Base-by-base conservation (phyloP, 768 basidiomycete genomes). In the Boletus fagicola region DNA sequence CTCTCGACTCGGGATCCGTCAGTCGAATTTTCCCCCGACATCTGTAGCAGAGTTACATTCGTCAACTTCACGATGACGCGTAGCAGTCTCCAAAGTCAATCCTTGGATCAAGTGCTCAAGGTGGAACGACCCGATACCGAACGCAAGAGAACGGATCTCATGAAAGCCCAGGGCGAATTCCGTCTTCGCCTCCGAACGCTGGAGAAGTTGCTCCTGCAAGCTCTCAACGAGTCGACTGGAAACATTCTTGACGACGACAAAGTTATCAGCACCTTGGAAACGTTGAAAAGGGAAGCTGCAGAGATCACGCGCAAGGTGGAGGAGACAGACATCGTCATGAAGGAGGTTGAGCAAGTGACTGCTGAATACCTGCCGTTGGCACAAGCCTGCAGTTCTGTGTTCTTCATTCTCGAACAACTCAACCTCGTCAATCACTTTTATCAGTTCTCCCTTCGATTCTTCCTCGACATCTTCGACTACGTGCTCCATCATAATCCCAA, bases 81-180 rank as follows among this genome's bases (percentile, higher is more conserved):
- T 57, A 94, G 94, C 72, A 98, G 96, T 81, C 81, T 99, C 40
- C 97, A 98, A 72, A 98, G 94, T 64, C 97, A 99, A 74, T 96
- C 96, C 0, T 81, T 99, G 49, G 94, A 98, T 69, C 94, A 97
- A 72, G 94, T 98, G 6, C 83, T 99, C 64, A 95, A 96, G 67
- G 93, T 94, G 47, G 97, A 99, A 72, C 86, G 97, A 6, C 95
- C 97, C 0, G 97, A 98, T 64, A 94, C 94, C 2, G 96, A 99
- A 71, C 83, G 87, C 68, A 97, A 94, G 76, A 80, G 97, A 48
- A 94, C 94, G 22, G 97, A 98, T 67, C 81, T 99, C 56, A 92
- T 98, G 86, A 98, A 97, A 75, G 86, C 97, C 24, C 97, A 99
- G 75, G 97, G 97, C 36, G 96, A 98, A 77, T 98, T 98, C 85